Conservation (phyloP, 1,284 basidiomycete genomes). For the Golubevia sp. region DNA sequence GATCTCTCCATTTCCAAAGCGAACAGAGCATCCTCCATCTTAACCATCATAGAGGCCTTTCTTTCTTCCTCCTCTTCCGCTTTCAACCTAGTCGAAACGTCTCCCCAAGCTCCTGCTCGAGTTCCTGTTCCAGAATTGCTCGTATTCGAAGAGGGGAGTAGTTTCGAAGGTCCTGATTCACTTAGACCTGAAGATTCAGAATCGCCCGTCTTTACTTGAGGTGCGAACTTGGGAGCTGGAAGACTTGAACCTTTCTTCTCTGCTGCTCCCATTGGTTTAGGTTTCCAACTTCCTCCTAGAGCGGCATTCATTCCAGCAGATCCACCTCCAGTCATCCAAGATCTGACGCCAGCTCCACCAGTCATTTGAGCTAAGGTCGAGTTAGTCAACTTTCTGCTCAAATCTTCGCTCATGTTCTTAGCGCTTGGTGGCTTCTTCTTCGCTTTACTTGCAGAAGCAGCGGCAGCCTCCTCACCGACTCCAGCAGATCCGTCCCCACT, state of each 20-base stretch:
- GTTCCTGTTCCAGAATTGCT: neutral
- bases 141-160: neutral
- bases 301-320: neutral
- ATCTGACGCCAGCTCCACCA: constrained; percentile 13
- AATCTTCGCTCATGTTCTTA: constrained; percentile 54
- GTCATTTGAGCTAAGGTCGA: constrained; percentile 53
- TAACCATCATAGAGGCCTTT: constrained; percentile 36
- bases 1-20: constrained; percentile 44
- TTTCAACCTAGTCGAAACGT: constrained; percentile 45
- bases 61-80: constrained; percentile 49
- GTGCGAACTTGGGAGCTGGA: constrained; percentile 52
- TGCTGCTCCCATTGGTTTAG: constrained; percentile 1
- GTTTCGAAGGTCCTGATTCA: neutral
- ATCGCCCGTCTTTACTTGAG: constrained; percentile 14
- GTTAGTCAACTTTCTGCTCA: constrained; percentile 50
- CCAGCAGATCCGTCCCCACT: constrained; percentile 24
- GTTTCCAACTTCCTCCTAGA: neutral
- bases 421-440: constrained; percentile 35
- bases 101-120: constrained; percentile 47
- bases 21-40: constrained; percentile 47
- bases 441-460: too few species aligned
- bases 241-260: constrained; percentile 13
- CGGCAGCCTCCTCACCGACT: constrained; percentile 8
- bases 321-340: constrained; percentile 17
- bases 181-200: neutral